These are phyloP conservation scores for Conticribra guillardii DNA, from an alignment of 108 stramenopile species.

Conservation along the genomic window DNA sequence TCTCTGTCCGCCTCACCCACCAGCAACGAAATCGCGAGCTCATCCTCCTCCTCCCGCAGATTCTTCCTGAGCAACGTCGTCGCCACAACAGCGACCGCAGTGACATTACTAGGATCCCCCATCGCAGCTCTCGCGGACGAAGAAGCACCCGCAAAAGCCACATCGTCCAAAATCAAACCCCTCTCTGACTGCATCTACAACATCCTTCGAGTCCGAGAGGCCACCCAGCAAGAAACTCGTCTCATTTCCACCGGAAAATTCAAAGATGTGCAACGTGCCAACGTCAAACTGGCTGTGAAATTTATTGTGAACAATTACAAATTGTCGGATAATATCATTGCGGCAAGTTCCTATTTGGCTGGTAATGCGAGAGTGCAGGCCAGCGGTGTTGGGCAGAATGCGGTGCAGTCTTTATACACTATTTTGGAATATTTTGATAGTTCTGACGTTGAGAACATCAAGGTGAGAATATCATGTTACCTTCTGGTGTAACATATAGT, in stretches of 20 bases:
- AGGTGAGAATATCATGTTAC: constrained; percentile 63
- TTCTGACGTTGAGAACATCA: constrained; percentile 79
- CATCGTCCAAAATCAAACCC: constrained; percentile 33
- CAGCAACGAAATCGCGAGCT: not conserved
- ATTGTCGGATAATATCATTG: constrained; percentile 71
- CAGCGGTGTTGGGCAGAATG: constrained; percentile 64
- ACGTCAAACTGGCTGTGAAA: constrained; percentile 88
- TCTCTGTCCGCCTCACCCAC: not conserved
- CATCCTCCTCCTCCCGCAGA: constrained; percentile 12
- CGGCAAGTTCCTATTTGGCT: constrained; percentile 63
- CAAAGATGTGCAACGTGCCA: constrained; percentile 88
- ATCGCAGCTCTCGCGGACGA: constrained; percentile 26
- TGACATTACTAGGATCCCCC: constrained; percentile 5
- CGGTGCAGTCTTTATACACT: constrained; percentile 78
- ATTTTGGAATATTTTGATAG: constrained; percentile 92
- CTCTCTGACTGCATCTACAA: constrained; percentile 55
- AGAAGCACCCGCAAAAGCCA: constrained; percentile 1
- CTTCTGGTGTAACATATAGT: too few species aligned
- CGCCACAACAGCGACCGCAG: constrained; percentile 2
- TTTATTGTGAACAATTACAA: constrained; percentile 89
- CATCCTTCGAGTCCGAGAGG: constrained; percentile 82
- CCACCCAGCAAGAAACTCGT: constrained; percentile 82
- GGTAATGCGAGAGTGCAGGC: constrained; percentile 61
- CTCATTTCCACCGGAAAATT: constrained; percentile 86
- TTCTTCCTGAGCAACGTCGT: constrained; percentile 16